phyloP scores from a whole-genome alignment of 257 asterid genomes.

The Nicotiana benthamiana region DNA sequence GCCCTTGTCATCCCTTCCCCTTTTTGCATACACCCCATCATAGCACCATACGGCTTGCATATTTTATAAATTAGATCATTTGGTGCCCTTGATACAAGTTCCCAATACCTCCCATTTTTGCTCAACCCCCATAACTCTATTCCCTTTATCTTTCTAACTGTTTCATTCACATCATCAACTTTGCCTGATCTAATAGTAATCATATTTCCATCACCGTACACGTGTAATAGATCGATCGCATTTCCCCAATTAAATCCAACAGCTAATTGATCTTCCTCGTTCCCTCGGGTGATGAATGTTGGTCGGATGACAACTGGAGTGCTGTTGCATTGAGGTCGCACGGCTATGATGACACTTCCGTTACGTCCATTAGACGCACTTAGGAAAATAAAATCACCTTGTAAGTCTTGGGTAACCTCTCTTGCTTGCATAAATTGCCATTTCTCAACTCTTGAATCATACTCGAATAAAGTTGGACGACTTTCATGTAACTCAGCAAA shows the following conservation, averaged over 20 bases:
- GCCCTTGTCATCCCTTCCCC: conserved; percentile 20
- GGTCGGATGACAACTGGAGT: conserved; percentile 25
- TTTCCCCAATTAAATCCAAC: conserved; percentile 23
- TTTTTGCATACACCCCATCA: conserved; percentile 40
- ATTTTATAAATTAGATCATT: conserved; percentile 20
- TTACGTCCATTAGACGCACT: conserved; percentile 27
- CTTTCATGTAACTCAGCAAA: conserved; percentile 26
- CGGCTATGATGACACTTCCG: conserved; percentile 26
- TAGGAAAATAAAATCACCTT: conserved; percentile 9
- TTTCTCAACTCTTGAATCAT: conserved; percentile 18
- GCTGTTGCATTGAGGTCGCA: not conserved
- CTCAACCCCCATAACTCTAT: conserved; percentile 35
- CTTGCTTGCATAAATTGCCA: conserved; percentile 20
- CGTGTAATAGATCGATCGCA: conserved; percentile 19
- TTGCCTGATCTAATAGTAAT: conserved; percentile 20
- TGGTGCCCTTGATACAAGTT: conserved; percentile 25
- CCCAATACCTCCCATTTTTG: conserved; percentile 29
- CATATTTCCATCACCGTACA: conserved; percentile 37
- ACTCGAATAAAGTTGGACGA: conserved; percentile 23
- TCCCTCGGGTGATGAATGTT: conserved; percentile 11
- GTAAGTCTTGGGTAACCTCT: conserved; percentile 6
- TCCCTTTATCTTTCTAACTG: conserved; percentile 14
- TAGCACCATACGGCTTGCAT: conserved; percentile 35
- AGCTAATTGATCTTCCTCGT: not conserved
- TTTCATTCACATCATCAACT: not conserved